Conservation (phyloP, 176 grass and related monocot genomes). For the Musa acuminata region DNA sequence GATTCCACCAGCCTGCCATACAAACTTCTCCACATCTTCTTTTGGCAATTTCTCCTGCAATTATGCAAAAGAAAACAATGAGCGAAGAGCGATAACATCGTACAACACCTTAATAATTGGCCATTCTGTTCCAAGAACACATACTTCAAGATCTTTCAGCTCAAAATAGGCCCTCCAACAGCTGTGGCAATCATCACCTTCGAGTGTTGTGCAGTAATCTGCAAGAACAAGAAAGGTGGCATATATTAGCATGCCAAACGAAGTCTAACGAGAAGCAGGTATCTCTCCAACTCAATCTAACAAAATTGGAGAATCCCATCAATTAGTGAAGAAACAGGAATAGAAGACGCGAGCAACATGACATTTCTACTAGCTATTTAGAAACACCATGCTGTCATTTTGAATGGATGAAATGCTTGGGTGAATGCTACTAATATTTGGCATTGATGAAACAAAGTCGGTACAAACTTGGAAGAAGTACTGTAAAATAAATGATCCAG, state of each 20-base stretch:
- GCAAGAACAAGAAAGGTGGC: neutral
- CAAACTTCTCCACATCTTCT: conserved; percentile 21
- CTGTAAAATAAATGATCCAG: no score
- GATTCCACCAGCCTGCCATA: conserved; percentile 37
- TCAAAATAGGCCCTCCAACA: conserved; percentile 96
- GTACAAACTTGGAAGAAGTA: no score
- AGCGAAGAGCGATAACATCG: neutral
- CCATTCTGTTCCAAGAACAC: neutral
- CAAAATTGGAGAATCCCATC: no score
- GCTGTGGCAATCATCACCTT: conserved; percentile 74
- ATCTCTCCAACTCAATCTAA: neutral
- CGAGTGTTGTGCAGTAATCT: conserved; percentile 76
- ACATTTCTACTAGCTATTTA: no score
- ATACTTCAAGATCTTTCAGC: conserved; percentile 67
- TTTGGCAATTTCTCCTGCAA: conserved; percentile 27
- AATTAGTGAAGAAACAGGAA: no score
- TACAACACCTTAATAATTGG: neutral
- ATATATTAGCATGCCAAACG: neutral
- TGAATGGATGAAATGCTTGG: no score
- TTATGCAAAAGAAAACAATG: neutral
- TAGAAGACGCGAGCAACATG: no score
- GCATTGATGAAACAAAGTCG: no score
- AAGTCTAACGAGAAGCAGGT: neutral
- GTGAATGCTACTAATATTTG: no score
- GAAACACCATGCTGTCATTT: no score